These are phyloP conservation scores for Dillenia suffruticosa DNA, from an alignment of 164 flowering plant species.

Conservation along the genomic window DNA sequence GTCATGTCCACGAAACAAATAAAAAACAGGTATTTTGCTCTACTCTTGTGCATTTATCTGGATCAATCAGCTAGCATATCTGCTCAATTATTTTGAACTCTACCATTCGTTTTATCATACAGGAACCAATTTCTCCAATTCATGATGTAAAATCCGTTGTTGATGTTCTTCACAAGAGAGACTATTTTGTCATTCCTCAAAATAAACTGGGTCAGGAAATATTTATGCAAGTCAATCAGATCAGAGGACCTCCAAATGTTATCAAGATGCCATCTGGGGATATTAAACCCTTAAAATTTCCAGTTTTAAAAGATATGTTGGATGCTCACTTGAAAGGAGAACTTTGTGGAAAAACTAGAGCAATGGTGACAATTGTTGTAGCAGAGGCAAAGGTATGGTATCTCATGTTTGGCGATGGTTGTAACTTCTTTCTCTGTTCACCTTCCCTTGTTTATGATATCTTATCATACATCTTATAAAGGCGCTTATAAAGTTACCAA, in stretches of 20 bases:
- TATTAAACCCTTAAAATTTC: conserved; percentile 73
- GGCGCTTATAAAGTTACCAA: too few relatives aligned
- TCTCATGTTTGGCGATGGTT: background rate
- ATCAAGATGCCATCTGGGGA: conserved; percentile 84
- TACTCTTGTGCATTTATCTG: background rate
- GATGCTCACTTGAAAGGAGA: conserved; percentile 68
- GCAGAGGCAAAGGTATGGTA: conserved; percentile 70
- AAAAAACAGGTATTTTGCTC: conserved; percentile 32
- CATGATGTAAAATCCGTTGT: conserved; percentile 41
- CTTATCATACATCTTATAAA: too few relatives aligned
- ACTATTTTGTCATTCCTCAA: conserved; percentile 68
- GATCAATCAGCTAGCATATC: background rate
- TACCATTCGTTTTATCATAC: conserved; percentile 8
- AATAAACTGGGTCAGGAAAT: conserved; percentile 94
- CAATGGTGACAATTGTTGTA: conserved; percentile 64
- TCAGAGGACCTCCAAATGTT: conserved; percentile 43
- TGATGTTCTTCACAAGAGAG: conserved; percentile 56
- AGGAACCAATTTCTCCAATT: conserved; percentile 49
- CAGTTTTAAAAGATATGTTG: conserved; percentile 77
- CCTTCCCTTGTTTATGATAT: too few relatives aligned
- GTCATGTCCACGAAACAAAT: conserved; percentile 43
- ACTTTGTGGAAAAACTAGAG: conserved; percentile 27
- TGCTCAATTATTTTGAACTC: background rate
- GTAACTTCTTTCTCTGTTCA: too few relatives aligned
- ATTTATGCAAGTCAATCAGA: conserved; percentile 64